Evolutionary conservation across 805 yeast genomes (phyloP), one percentile per base, ranked within the genome.

Genomic region (Tetrapisispora arboricola): DNA sequence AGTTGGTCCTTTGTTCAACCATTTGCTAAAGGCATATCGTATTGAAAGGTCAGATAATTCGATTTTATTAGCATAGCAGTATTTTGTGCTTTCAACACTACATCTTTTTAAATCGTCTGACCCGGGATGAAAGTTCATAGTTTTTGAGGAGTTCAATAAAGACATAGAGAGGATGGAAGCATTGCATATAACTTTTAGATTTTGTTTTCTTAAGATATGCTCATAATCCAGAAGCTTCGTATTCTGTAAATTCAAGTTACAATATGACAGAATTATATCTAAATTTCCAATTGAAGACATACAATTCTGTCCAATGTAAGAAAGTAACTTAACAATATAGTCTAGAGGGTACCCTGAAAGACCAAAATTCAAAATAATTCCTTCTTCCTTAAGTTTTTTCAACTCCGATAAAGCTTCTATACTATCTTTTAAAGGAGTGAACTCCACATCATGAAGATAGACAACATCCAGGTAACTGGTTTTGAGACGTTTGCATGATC

Each of bases 131-230:
- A 87, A 90, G 1, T 68, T 53, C 47, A 73, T 80, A 0, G 95
- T 80, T 26, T 70, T 65, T 19, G 70, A 78, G 0, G 81, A 72
- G 44, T 94, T 71, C 42, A 88, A 66, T 42, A 88, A 60, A 4
- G 95, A 84, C 97, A 88, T 88, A 41, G 88, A 76, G 44, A 90
- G 66, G 29, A 92, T 87, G 1, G 95, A 83, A 3, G 90, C 96
- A 57, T 84, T 85, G 55, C 36, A 38, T 2, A 38, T 26, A 4
- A 17, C 16, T 20, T 32, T 32, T 9, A 38, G 17, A 10, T 26
- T 19, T 79, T 22, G 15, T 10, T 29, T 16, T 68, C 61, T 49
- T 70, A 72, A 0, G 67, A 60, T 20, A 6, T 31, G 20, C 15
- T 32, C 27, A 32, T 32, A 38, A 2, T 31, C 13, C 3, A 17